Conservation (phyloP, 495 filamentous ascomycete species). For the Aspergillus hancockii region DNA sequence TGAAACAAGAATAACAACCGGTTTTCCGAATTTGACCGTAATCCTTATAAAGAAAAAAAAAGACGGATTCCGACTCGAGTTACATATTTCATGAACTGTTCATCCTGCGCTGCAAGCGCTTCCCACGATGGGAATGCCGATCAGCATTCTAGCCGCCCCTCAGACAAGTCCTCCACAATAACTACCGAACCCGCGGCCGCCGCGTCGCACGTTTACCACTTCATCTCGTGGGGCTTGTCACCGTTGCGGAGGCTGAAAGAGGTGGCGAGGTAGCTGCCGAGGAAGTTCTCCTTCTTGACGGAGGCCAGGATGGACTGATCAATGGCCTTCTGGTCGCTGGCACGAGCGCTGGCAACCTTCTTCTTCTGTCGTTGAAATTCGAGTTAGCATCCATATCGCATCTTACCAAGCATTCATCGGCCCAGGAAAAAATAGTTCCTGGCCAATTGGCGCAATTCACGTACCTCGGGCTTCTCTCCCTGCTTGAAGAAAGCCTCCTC, state of each 20-base stretch:
- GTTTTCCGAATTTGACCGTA: slow-evolving; percentile 40
- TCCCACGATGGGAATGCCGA: slow-evolving; percentile 30
- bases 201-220: slow-evolving; percentile 65
- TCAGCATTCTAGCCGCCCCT: slow-evolving; percentile 46
- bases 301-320: slow-evolving; percentile 87
- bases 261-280: slow-evolving; percentile 85
- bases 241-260: slow-evolving; percentile 96
- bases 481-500: slow-evolving; percentile 98
- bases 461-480: slow-evolving; percentile 93
- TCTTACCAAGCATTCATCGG: neutral
- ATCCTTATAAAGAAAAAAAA: slow-evolving; percentile 29
- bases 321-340: slow-evolving; percentile 94
- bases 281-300: slow-evolving; percentile 94
- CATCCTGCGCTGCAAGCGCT: slow-evolving; percentile 31
- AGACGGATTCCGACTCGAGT: slow-evolving; percentile 42
- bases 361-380: slow-evolving; percentile 74
- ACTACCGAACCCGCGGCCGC: slow-evolving; percentile 52
- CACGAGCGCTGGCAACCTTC: slow-evolving; percentile 82
- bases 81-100: slow-evolving; percentile 46
- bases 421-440: neutral
- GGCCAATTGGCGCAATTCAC: slow-evolving; percentile 29
- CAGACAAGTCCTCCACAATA: slow-evolving; percentile 46
- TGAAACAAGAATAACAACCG: slow-evolving; percentile 40
- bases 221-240: slow-evolving; percentile 98
- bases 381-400: slow-evolving; percentile 19